Conservation (phyloP, 805 yeast genomes). For the Komagataella pseudopastoris region DNA sequence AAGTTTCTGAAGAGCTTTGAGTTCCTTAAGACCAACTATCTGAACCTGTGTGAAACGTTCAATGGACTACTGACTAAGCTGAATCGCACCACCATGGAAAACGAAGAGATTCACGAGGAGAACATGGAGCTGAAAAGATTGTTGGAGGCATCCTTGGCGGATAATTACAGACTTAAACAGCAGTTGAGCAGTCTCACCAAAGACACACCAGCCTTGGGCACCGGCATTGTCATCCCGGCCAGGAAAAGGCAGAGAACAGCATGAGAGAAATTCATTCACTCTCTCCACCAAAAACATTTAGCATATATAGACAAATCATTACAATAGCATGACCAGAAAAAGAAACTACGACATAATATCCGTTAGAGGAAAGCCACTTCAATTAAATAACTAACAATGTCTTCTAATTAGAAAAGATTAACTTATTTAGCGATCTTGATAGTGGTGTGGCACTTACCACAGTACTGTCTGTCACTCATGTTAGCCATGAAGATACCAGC, state of each 20-base stretch:
- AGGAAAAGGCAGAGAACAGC: not conserved
- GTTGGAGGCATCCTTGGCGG: conserved; percentile 8
- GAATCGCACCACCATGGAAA: conserved; percentile 11
- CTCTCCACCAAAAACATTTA: not conserved
- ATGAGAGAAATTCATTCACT: not conserved
- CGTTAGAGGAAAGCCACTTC: not conserved
- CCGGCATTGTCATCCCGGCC: not conserved
- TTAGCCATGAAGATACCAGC: conserved; percentile 99
- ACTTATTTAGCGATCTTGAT: conserved; percentile 35
- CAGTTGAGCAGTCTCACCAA: not conserved
- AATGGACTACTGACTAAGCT: conserved; percentile 8
- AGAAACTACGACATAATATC: not conserved
- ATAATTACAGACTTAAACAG: not conserved
- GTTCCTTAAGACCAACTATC: conserved; percentile 10
- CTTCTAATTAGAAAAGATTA: not conserved
- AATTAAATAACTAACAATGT: not conserved
- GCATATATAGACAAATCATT: not conserved
- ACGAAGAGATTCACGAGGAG: conserved; percentile 8
- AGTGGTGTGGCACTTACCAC: conserved; percentile 99
- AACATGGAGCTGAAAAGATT: conserved; percentile 13
- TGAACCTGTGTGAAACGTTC: conserved; percentile 10
- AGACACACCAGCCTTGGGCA: not conserved
- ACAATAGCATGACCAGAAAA: not conserved
- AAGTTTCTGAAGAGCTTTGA: conserved; percentile 12
- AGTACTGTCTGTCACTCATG: conserved; percentile 98